Evolutionary conservation across 208 protist species (phyloP).

Genomic region (Leishmania tarentolae): DNA sequence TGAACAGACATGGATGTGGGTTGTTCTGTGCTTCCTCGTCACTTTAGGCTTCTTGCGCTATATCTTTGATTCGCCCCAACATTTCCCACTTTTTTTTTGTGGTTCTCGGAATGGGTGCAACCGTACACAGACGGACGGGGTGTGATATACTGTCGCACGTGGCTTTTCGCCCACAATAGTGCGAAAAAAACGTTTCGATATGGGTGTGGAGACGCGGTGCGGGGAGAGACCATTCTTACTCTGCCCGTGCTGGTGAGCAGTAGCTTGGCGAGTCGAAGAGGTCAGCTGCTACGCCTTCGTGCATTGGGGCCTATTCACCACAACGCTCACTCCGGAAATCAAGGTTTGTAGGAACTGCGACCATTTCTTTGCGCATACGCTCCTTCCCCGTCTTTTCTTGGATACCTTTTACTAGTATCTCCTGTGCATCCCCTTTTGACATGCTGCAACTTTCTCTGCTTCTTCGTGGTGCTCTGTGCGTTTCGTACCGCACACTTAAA

Average conservation of each 20-base stretch:
- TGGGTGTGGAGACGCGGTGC: not conserved
- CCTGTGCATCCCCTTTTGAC: not conserved
- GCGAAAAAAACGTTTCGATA: not conserved
- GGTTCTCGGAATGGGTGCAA: not conserved
- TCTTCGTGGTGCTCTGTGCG: not conserved
- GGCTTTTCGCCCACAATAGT: not conserved
- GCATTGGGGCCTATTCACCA: not conserved
- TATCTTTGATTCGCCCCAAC: not conserved
- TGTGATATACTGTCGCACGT: not conserved
- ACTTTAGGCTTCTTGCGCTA: not conserved
- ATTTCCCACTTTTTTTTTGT: not conserved
- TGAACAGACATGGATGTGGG: not conserved
- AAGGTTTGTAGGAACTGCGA: not conserved
- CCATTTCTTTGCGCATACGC: not conserved
- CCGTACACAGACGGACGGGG: not conserved
- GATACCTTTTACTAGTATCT: not conserved
- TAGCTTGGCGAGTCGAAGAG: not conserved
- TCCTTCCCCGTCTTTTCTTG: not conserved
- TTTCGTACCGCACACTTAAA: not conserved
- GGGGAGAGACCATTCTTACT: not conserved
- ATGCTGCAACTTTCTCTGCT: slow-evolving; percentile 10
- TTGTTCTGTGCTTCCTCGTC: not conserved
- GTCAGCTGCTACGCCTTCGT: not conserved
- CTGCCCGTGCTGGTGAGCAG: not conserved
- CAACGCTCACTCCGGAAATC: not conserved